Base-by-base conservation (phyloP, 768 basidiomycete species). In the Baorangia bicolor region DNA sequence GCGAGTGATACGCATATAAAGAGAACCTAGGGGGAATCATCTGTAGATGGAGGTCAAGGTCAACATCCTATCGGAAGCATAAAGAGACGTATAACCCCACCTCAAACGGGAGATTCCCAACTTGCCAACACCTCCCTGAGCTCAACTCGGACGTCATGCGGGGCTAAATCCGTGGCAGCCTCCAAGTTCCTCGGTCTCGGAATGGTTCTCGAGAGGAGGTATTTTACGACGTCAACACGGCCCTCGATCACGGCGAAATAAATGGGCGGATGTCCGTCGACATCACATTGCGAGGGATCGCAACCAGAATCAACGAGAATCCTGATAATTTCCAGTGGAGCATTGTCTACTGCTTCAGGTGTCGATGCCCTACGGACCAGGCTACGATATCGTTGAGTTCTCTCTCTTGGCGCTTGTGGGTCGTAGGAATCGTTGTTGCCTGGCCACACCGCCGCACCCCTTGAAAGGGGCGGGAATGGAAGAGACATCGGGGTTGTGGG, bases 231-330 rank as follows among this genome's bases (percentile, higher is more conserved):
- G 1, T 27, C 2, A 16, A 21, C 18, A 14, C 4, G 5, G 8
- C 49, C 56, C 33, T 1, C 1, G 6, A 10, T 4, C 4, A 45
- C 3, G 18, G 57, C 56, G 8, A 16, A 18, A 31, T 44, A 35
- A 16, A 58, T 2, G 25, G 56, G 31, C 8, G 42, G 20, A 20
- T 30, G 27, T 18, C 42, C 43, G 3, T 40, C 1, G 21, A 27
- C 31, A 25, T 45, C 48, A 13, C 56, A 31, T 7, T 21, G 28
- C 4, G 43, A 51, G 14, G 49, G 57, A 42, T 58, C 23, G 16
- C 57, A 51, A 20, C 57, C 57, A 1, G 39, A 23, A 30, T 16
- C 8, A 8, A 58, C 43, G 13, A 58, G 48, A 6, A 51, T 1
- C 28, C 27, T 14, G 28, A 51, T 5, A 11, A 33, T 27, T 0